These are phyloP conservation scores for Hymenoscyphus infarciens DNA, from an alignment of 2,329 filamentous ascomycete genomes.

Conservation along the genomic window DNA sequence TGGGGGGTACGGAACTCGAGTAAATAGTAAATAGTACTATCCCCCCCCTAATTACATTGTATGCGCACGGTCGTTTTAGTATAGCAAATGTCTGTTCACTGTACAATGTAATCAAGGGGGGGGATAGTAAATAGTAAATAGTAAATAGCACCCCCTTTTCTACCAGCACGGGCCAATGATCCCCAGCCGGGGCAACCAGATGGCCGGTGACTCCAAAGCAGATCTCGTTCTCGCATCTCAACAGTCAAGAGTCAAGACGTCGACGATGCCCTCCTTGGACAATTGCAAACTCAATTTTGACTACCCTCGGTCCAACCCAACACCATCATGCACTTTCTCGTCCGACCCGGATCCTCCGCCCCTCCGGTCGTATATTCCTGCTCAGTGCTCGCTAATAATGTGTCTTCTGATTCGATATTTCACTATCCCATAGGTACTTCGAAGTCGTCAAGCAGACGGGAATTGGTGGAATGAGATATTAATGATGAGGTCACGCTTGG, in stretches of 20 bases:
- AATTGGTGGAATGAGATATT: slow-evolving; percentile 21
- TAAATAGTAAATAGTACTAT: too few species aligned
- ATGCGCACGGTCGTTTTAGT: too few species aligned
- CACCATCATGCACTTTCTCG: neutral
- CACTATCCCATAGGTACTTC: too few species aligned
- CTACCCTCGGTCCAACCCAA: neutral
- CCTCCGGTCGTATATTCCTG: neutral
- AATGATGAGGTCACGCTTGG: slow-evolving; percentile 31
- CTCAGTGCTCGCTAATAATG: too few species aligned
- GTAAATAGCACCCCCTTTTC: too few species aligned
- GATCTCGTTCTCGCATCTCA: neutral
- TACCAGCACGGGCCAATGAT: too few species aligned
- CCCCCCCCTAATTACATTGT: too few species aligned
- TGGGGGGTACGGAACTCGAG: too few species aligned
- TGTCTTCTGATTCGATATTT: neutral
- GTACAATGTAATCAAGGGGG: too few species aligned
- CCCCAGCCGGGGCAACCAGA: neutral
- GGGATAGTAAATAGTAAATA: too few species aligned
- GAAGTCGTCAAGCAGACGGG: neutral
- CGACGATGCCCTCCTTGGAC: neutral
- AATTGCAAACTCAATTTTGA: slow-evolving; percentile 1
- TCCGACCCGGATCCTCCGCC: neutral
- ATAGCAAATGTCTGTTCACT: too few species aligned
- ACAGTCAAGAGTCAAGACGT: too few species aligned
- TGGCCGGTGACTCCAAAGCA: neutral